These are phyloP conservation scores for Phytophthora pinifolia DNA, from an alignment of 352 stramenopile species.

Conservation along the genomic window DNA sequence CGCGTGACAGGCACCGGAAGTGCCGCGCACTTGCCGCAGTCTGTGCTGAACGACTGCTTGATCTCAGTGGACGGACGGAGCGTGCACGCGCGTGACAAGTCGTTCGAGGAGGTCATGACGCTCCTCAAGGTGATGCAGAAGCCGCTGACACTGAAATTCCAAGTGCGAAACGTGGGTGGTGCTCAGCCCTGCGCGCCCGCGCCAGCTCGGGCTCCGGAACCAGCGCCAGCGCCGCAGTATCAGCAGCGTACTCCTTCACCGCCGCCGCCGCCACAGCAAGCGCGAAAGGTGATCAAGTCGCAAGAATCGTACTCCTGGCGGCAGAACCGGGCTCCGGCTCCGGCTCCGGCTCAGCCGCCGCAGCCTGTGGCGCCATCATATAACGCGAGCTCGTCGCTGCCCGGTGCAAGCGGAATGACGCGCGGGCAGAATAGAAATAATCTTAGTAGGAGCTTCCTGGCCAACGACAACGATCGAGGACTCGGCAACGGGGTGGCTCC, in stretches of 20 bases:
- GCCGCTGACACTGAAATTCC: conserved; percentile 83
- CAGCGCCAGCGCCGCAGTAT: conserved; percentile 24
- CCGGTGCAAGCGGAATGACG: conserved; percentile 26
- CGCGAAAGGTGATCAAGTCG: conserved; percentile 37
- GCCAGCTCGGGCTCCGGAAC: conserved; percentile 17
- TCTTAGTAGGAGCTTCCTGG: conserved; percentile 63
- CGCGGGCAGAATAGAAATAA: conserved; percentile 48
- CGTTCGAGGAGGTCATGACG: conserved; percentile 87
- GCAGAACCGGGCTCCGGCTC: conserved; percentile 42
- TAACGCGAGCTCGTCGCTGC: conserved; percentile 34
- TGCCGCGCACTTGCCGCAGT: conserved; percentile 73
- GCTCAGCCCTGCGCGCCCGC: conserved; percentile 20
- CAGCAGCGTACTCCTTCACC: conserved; percentile 28
- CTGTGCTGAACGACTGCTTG: conserved; percentile 73
- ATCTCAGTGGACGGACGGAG: conserved; percentile 82
- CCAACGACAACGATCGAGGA: conserved; percentile 43
- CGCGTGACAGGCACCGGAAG: conserved; percentile 82
- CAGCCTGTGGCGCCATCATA: conserved; percentile 42
- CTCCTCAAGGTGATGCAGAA: conserved; percentile 89
- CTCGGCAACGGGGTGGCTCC: conserved; percentile 28
- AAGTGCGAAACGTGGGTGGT: conserved; percentile 44
- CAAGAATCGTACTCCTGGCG: conserved; percentile 71
- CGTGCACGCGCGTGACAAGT: conserved; percentile 77
- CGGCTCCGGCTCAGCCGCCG: conserved; percentile 25
- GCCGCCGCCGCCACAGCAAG: conserved; percentile 18